Percentiles rank a stretch among this genome's conserved stretches.
Evolutionary conservation across 768 basidiomycete genomes (phyloP).

Genomic region (Tricholoma saponaceum): DNA sequence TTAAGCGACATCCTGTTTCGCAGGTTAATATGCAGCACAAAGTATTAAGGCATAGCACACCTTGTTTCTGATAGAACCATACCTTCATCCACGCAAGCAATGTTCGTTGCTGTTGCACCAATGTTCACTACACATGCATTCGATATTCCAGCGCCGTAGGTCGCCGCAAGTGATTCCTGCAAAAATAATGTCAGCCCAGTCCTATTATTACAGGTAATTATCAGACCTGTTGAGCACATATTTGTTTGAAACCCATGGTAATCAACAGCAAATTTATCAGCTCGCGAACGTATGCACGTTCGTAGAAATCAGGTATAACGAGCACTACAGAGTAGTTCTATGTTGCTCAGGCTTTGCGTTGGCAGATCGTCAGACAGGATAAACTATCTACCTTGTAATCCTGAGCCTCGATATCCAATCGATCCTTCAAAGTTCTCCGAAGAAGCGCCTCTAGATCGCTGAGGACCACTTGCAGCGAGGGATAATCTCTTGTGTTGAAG

Average conservation of each 20-base stretch:
- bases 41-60: constrained; percentile 34
- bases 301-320: constrained; percentile 90
- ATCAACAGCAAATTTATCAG: constrained; percentile 68
- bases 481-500: constrained; percentile 82
- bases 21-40: constrained; percentile 3
- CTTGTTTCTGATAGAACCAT: constrained; percentile 83
- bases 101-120: constrained; percentile 77
- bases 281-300: constrained; percentile 78
- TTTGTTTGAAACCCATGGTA: constrained; percentile 87
- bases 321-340: constrained; percentile 87
- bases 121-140: constrained; percentile 96
- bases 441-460: constrained; percentile 78
- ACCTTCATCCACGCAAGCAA: constrained; percentile 95
- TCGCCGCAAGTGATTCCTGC: constrained; percentile 89
- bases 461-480: constrained; percentile 61
- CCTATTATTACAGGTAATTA: neutral
- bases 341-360: neutral
- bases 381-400: constrained; percentile 55
- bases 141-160: constrained; percentile 92
- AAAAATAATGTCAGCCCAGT: neutral
- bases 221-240: constrained; percentile 85
- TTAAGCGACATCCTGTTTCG: constrained; percentile 65
- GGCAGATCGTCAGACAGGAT: neutral
- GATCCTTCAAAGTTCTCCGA: constrained; percentile 53
- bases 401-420: constrained; percentile 44